Conservation (phyloP, 805 yeast genomes). For the Phaffomyces opuntiae region DNA sequence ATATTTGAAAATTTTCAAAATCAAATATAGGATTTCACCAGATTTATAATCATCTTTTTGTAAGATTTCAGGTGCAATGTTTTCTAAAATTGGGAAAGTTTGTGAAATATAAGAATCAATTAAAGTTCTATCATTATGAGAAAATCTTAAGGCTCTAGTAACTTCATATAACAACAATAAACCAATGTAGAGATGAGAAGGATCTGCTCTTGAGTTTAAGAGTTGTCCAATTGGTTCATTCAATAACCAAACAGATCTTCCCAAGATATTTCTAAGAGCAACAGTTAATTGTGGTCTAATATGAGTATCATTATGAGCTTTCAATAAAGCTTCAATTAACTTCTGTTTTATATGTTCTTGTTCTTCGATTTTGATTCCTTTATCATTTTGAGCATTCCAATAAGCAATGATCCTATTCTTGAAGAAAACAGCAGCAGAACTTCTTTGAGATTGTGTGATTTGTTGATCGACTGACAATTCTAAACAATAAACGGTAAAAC, state of each 20-base stretch:
- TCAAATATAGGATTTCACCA: conserved; percentile 47
- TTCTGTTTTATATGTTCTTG: conserved; percentile 49
- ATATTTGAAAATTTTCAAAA: conserved; percentile 61
- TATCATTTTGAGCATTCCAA: conserved; percentile 37
- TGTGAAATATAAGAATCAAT: conserved; percentile 40
- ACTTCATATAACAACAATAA: conserved; percentile 50
- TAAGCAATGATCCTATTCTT: conserved; percentile 52
- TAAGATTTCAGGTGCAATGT: conserved; percentile 38
- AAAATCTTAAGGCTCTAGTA: conserved; percentile 49
- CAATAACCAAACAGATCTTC: conserved; percentile 33
- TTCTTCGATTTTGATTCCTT: conserved; percentile 37
- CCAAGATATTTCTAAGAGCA: conserved; percentile 47
- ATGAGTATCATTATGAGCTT: conserved; percentile 31
- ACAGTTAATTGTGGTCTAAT: conserved; percentile 52
- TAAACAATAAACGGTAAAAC: conserved; percentile 49
- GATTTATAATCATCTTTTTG: conserved; percentile 27
- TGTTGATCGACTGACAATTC: conserved; percentile 41
- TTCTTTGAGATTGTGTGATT: conserved; percentile 36
- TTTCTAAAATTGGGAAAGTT: conserved; percentile 51
- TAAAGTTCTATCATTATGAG: conserved; percentile 39
- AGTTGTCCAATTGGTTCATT: conserved; percentile 27
- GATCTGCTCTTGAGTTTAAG: conserved; percentile 28
- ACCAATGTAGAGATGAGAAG: conserved; percentile 43
- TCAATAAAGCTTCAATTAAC: conserved; percentile 45
- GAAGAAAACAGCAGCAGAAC: conserved; percentile 62